Base-by-base conservation (phyloP, 1,284 basidiomycete species). In the Malassezia equina region DNA sequence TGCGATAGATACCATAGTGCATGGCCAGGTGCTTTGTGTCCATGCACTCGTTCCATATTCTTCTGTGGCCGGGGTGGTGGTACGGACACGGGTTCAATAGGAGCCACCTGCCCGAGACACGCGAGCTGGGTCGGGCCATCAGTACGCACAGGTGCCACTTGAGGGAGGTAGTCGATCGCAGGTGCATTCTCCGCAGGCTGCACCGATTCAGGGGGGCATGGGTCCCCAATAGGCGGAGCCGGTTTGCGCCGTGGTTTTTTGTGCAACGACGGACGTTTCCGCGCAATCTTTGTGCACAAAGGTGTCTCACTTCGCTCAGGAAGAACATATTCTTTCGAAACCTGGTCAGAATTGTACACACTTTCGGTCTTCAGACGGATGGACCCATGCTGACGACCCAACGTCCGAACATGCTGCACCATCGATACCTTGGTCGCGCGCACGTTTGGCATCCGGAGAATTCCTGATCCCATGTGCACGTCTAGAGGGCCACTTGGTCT, bases 211-310 rank as follows among this genome's bases (percentile, higher is more conserved):
- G 32, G 15, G 6, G 32, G 12, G 13, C 3, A n/a, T 33, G 19
- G 4, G 9, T 39, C 36, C 15, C 25, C 44, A 7, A 31, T 23
- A 4, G 33, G 31, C 23, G 52, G 52, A 4, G 39, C 52, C 7
- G 52, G 52, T 13, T 53, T 53, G 7, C 52, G 44, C 2, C 44
- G 45, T n/a, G 52, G 52, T 19, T 32, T 25, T 23, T 33, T 29
- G 29, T 21, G 29, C 24, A 24, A 31, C 32, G 19, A 5, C 1
- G 47, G 33, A 9, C 23, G 17, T 3, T 47, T 42, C 24, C 47
- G 52, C 4, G 46, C 52, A 21, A 55, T 55, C 24, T 36, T 42
- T 4, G 31, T 49, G 25, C 52, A 48, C 11, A 55, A 47, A 11
- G 52, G 52, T 19, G 47, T 49, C 17, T 28, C 25, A 19, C 33